phyloP scores from a whole-genome alignment of 192 early-diverging fungal species.

The Phlyctochytrium planicorne region DNA sequence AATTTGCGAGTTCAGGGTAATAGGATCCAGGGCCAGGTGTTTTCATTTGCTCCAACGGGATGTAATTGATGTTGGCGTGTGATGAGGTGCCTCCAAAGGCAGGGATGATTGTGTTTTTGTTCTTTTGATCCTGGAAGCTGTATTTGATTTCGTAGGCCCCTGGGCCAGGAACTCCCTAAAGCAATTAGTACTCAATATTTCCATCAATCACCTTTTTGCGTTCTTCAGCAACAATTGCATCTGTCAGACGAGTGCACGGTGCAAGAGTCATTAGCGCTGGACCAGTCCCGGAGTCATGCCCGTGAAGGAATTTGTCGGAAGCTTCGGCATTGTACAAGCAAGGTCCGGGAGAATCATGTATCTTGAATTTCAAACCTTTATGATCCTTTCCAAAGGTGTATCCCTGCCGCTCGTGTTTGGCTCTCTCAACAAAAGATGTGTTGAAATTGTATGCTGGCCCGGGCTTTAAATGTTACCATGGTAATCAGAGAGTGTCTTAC shows the following conservation, averaged over 20 bases:
- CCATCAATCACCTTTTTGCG: slow-evolving; percentile 37
- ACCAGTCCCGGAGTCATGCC: slow-evolving; percentile 36
- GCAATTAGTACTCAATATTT: neutral
- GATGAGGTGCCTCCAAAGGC: slow-evolving; percentile 22
- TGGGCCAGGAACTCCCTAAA: slow-evolving; percentile 42
- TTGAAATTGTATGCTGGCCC: slow-evolving; percentile 43
- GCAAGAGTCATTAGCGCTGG: slow-evolving; percentile 54
- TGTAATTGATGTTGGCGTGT: slow-evolving; percentile 20
- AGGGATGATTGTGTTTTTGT: slow-evolving; percentile 12
- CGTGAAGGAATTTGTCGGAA: slow-evolving; percentile 27
- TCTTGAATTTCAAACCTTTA: slow-evolving; percentile 33
- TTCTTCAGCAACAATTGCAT: slow-evolving; percentile 42
- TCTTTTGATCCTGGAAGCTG: slow-evolving; percentile 5
- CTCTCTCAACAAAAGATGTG: slow-evolving; percentile 47
- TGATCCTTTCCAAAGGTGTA: slow-evolving; percentile 31
- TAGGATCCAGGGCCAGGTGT: slow-evolving; percentile 52
- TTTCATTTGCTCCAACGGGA: slow-evolving; percentile 33
- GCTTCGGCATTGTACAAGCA: slow-evolving; percentile 33
- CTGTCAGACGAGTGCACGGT: slow-evolving; percentile 49
- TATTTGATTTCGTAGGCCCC: slow-evolving; percentile 48
- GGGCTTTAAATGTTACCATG: slow-evolving; percentile 16
- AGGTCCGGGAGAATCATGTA: slow-evolving; percentile 40
- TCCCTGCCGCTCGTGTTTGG: slow-evolving; percentile 40
- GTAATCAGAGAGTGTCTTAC: slow-evolving; percentile 23
- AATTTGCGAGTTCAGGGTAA: slow-evolving; percentile 43